Evolutionary conservation across 768 basidiomycete genomes (phyloP).

Genomic region (Terana coerulea): DNA sequence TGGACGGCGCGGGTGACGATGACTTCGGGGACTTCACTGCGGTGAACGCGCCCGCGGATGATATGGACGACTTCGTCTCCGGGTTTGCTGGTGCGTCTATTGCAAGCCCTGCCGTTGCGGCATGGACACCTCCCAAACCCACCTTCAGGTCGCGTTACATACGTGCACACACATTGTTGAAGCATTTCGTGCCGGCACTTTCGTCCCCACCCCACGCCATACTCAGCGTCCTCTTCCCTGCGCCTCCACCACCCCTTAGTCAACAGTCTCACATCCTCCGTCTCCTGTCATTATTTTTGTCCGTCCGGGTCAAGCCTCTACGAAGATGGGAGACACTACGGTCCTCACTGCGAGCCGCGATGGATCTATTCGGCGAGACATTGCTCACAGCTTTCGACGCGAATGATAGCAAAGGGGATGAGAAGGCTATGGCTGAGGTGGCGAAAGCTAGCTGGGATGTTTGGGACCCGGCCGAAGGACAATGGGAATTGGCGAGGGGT

Average conservation of each 20-base stretch:
- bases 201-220: constrained; percentile 63
- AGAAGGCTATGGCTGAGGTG: constrained; percentile 73
- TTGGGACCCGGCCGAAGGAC: constrained; percentile 46
- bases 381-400: constrained; percentile 85
- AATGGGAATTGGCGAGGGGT: constrained; percentile 92
- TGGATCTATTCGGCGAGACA: constrained; percentile 85
- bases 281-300: constrained; percentile 74
- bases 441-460: constrained; percentile 87
- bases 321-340: constrained; percentile 60
- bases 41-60: constrained; percentile 30
- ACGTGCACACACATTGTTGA: constrained; percentile 62
- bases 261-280: constrained; percentile 67
- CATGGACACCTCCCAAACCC: constrained; percentile 26
- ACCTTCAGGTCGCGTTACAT: constrained; percentile 56
- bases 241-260: constrained; percentile 34
- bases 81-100: constrained; percentile 27
- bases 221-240: constrained; percentile 36
- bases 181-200: constrained; percentile 53
- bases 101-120: constrained; percentile 31
- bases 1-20: constrained; percentile 59
- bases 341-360: constrained; percentile 66
- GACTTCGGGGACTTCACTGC: constrained; percentile 88
- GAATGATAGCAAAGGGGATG: constrained; percentile 74
- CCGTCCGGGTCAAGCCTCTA: constrained; percentile 65
- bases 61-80: constrained; percentile 48